Evolutionary conservation across 2,329 filamentous ascomycete genomes (phyloP).

Genomic region (Aspergillus pseudonomiae): DNA sequence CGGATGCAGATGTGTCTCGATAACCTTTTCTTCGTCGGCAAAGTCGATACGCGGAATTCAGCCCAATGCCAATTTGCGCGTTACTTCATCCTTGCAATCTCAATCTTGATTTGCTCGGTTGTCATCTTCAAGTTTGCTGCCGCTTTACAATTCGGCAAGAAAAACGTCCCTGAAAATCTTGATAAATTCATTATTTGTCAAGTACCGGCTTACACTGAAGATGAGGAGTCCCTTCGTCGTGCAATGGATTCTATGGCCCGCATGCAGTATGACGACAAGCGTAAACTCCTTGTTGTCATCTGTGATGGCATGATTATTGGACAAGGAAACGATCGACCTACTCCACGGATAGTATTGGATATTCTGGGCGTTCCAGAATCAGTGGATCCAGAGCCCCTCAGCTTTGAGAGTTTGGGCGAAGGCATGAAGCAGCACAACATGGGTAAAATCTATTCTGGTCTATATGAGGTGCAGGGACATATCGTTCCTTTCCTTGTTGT

Average conservation of each 20-base stretch:
- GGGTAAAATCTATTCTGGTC: conserved; percentile 96
- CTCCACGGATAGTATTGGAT: conserved; percentile 92
- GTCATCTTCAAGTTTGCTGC: conserved; percentile 97
- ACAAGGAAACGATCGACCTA: conserved; percentile 94
- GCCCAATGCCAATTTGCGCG: conserved; percentile 81
- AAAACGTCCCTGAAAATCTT: conserved; percentile 90
- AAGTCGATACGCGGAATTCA: conserved; percentile 89
- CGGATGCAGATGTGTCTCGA: conserved; percentile 84
- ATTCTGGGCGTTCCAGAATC: conserved; percentile 94
- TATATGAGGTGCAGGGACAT: conserved; percentile 97
- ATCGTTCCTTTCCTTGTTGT: conserved; percentile 97
- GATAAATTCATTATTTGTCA: conserved; percentile 99
- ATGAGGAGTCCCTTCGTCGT: conserved; percentile 94
- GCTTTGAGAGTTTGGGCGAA: conserved; percentile 94
- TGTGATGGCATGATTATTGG: conserved; percentile 99
- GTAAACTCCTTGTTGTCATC: conserved; percentile 87
- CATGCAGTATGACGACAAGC: conserved; percentile 98
- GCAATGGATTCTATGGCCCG: conserved; percentile 94
- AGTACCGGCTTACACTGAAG: conserved; percentile 96
- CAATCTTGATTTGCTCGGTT: conserved; percentile 75
- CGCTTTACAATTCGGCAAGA: conserved; percentile 87
- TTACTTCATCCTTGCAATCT: conserved; percentile 86
- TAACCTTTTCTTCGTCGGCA: conserved; percentile 92
- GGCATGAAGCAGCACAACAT: conserved; percentile 98
- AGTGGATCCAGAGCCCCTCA: conserved; percentile 91